Conservation (phyloP, 176 grass and related monocot genomes). For the Ananas comosus region DNA sequence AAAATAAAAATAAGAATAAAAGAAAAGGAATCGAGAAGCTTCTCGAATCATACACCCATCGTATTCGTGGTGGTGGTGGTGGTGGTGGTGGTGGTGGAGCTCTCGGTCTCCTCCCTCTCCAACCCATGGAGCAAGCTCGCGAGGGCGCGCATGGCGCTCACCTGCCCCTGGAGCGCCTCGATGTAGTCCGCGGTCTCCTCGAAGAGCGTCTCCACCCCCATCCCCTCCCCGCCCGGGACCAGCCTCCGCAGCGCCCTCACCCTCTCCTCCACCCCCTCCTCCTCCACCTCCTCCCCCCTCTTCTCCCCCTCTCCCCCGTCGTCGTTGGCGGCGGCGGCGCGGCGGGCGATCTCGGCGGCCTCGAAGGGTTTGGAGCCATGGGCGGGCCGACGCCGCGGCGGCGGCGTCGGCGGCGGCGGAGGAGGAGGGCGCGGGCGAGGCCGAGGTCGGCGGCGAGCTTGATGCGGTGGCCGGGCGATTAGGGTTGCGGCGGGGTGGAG, state of each 20-base stretch:
- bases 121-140: constrained; percentile 51
- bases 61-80: too few species aligned
- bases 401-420: constrained; percentile 40
- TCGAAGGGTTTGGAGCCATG: constrained; percentile 5
- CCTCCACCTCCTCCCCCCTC: constrained; percentile 20
- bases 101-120: constrained; percentile 15
- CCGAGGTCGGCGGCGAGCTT: constrained; percentile 59
- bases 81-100: too few species aligned
- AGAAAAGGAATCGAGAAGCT: too few species aligned
- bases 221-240: constrained; percentile 59
- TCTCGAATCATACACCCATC: too few species aligned
- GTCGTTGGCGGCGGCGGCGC: background rate
- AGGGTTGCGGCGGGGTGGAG: background rate
- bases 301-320: background rate
- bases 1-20: too few species aligned
- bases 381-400: constrained; percentile 27
- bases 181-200: constrained; percentile 89
- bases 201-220: constrained; percentile 49
- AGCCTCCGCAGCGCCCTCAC: constrained; percentile 49
- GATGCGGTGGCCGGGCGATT: constrained; percentile 33
- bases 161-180: constrained; percentile 49
- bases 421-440: constrained; percentile 40
- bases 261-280: constrained; percentile 27
- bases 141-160: constrained; percentile 63
- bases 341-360: background rate